Conservation (phyloP, 768 basidiomycete species). For the Tylopilus rubrobrunneus region DNA sequence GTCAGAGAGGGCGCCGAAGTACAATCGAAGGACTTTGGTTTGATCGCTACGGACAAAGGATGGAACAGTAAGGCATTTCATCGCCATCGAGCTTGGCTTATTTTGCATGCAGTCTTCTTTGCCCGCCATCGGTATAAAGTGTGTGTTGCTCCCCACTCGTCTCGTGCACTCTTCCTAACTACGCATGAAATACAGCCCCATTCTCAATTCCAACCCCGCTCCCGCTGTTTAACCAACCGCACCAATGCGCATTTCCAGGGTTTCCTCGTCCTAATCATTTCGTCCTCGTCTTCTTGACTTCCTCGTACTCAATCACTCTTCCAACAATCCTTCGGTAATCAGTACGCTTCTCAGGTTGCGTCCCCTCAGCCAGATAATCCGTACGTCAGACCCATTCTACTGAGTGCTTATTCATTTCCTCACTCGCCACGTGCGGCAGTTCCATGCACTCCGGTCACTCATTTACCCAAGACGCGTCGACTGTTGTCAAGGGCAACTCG, state of each 20-base stretch:
- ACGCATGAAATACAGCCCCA: not conserved
- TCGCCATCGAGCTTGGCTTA: not conserved
- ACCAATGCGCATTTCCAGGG: constrained; percentile 7
- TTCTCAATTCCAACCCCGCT: constrained; percentile 6
- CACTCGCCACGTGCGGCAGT: not conserved
- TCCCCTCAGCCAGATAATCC: not conserved
- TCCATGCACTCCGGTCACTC: not conserved
- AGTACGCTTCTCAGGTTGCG: not conserved
- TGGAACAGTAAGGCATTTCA: constrained; percentile 51
- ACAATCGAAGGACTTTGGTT: constrained; percentile 69
- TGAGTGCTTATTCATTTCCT: not conserved
- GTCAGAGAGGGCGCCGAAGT: constrained; percentile 79
- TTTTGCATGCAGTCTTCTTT: constrained; percentile 35
- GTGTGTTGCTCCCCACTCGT: constrained; percentile 6
- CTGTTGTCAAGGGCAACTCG: not conserved
- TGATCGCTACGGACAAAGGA: constrained; percentile 77
- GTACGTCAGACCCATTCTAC: too few species aligned
- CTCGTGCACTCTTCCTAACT: not conserved
- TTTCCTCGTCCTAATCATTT: not conserved
- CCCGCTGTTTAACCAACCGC: constrained; percentile 1
- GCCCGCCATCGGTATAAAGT: constrained; percentile 28
- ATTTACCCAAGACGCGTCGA: not conserved
- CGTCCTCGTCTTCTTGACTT: not conserved
- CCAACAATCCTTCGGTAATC: constrained; percentile 12
- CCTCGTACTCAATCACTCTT: constrained; percentile 15